Percentiles rank a stretch among this genome's conserved stretches.
Conservation (phyloP, 2,329 filamentous ascomycete species). For the Aspergillus sp. region DNA sequence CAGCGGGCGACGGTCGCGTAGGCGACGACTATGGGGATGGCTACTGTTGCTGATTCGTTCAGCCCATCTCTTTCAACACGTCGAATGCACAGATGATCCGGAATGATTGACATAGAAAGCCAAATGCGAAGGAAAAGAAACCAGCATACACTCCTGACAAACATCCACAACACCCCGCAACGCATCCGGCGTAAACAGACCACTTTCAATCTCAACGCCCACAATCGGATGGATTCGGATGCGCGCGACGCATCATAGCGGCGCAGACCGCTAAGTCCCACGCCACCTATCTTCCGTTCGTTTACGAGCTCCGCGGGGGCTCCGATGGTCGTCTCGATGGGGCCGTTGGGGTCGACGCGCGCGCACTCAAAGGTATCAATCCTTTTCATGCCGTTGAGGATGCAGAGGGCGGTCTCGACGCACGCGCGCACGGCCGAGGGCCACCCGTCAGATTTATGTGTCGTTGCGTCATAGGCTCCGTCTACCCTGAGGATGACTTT, state of each 20-base stretch:
- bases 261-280: slow-evolving; percentile 15
- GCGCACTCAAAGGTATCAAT: slow-evolving; percentile 22
- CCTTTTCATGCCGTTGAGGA: slow-evolving; percentile 18
- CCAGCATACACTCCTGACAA: slow-evolving; percentile 55
- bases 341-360: slow-evolving; percentile 12
- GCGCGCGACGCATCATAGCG: slow-evolving; percentile 14
- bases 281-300: slow-evolving; percentile 19
- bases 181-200: slow-evolving; percentile 15
- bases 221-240: slow-evolving; percentile 14
- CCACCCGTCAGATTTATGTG: not conserved
- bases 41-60: slow-evolving; percentile 35
- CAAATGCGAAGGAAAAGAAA: not conserved
- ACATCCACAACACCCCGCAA: slow-evolving; percentile 50
- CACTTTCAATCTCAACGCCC: slow-evolving; percentile 14
- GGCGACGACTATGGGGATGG: slow-evolving; percentile 68
- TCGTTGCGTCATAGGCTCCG: not conserved
- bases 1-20: slow-evolving; percentile 72
- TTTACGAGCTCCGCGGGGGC: slow-evolving; percentile 15
- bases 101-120: not conserved
- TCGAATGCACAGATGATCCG: no score
- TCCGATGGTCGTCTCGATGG: slow-evolving; percentile 12
- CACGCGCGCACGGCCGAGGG: slow-evolving; percentile 13
- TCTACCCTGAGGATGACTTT: slow-evolving; percentile 19
- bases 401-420: slow-evolving; percentile 7
- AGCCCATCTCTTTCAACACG: no score